phyloP scores from a whole-genome alignment of 805 yeast species.

The Dipodascus geniculatus region DNA sequence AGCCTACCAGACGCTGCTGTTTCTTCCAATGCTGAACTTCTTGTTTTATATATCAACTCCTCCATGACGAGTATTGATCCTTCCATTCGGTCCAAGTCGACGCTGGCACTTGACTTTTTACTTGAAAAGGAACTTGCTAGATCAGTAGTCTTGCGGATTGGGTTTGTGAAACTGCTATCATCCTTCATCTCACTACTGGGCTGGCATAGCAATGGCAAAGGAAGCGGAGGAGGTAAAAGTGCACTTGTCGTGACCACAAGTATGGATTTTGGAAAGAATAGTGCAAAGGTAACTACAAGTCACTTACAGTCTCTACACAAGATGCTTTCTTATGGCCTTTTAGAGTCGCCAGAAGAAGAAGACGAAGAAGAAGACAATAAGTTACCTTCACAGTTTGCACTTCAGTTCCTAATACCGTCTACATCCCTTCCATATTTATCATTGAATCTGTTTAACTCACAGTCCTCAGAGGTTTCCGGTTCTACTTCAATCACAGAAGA shows the following conservation, averaged over 20 bases:
- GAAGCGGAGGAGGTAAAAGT: background rate
- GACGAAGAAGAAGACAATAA: no score
- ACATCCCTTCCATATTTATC: background rate
- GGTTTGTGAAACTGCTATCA: background rate
- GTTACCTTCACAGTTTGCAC: no score
- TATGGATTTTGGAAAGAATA: background rate
- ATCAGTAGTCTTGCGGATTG: background rate
- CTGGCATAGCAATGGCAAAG: background rate
- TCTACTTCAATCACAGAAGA: background rate
- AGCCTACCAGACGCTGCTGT: constrained; percentile 13
- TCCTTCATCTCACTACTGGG: background rate
- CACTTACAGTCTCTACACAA: background rate
- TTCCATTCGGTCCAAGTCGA: constrained; percentile 62
- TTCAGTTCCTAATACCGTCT: background rate
- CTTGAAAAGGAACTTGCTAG: background rate
- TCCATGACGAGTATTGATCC: constrained; percentile 90
- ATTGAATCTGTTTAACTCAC: background rate
- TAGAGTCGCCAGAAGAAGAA: background rate
- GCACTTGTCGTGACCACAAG: background rate
- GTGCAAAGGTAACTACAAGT: background rate
- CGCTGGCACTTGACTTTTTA: constrained; percentile 19
- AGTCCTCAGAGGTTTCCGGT: background rate
- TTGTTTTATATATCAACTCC: constrained; percentile 68
- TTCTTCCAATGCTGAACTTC: constrained; percentile 26
- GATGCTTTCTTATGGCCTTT: background rate